Evolutionary conservation across 345 rosid genomes (phyloP).

Genomic region (Gossypium bickii): DNA sequence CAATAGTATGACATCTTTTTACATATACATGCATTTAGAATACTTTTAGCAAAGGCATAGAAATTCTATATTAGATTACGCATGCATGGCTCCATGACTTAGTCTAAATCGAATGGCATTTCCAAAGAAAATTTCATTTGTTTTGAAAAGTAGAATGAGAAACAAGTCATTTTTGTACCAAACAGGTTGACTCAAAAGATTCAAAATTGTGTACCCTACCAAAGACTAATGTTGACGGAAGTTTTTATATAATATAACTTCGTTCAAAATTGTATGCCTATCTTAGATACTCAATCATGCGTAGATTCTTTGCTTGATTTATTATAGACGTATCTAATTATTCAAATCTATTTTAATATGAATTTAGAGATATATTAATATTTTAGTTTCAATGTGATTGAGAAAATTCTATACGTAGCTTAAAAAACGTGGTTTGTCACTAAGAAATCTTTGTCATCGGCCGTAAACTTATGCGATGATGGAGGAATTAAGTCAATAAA

Average conservation of each 20-base stretch:
- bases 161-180: not conserved
- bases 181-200: not conserved
- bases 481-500: not conserved
- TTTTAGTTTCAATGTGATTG: no score
- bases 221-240: not conserved
- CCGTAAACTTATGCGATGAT: not conserved
- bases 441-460: not conserved
- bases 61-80: not conserved
- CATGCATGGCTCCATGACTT: not conserved
- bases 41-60: not conserved
- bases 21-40: not conserved
- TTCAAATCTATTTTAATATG: no score
- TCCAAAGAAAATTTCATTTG: not conserved
- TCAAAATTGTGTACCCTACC: not conserved
- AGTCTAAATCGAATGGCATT: not conserved
- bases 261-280: no score
- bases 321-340: no score
- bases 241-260: not conserved
- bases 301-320: no score
- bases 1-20: not conserved
- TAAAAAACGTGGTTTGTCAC: no score
- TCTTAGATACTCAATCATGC: no score
- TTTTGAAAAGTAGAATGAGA: not conserved
- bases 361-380: no score
- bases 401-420: no score